Base-by-base conservation (phyloP, 164 flowering plant genomes). In the Magnolia kwangsiensis region DNA sequence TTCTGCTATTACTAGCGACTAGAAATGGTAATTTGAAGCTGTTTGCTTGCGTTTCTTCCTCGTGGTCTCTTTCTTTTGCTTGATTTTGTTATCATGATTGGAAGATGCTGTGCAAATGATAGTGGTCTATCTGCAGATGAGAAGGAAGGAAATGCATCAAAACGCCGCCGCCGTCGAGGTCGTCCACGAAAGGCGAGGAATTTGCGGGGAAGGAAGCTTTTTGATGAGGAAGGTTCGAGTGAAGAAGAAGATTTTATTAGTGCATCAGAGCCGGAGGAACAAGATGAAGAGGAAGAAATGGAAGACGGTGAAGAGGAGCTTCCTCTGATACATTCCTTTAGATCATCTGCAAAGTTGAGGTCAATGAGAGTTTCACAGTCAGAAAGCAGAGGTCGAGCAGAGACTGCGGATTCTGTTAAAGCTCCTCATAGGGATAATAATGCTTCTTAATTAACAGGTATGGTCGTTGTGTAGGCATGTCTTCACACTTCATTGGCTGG, bases 211-310 rank as follows among this genome's bases (percentile, higher is more conserved):
- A 96, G 89, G 86, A 92, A 89, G 77, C 92, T 96, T 27, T 96
- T 96, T 85, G 96, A 93, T 74, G 98, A 81, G 79, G 88, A 89
- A 21, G 85, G 83, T 81, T 88, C 97, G 67, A 89, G 96, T 78
- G 98, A 89, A 76, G 98, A 93, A 27, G 96, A 95, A 75, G 97
- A 91, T 61, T 84, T 91, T 66, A 92, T 92, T 55, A 90, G 95
- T 80, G 88, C 75, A 50, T 92, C 98, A 69, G 99, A 96, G 72
- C 91, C 86, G 78, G 92, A 91, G 72, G 90, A 80, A 55, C 88
- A 83, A 24, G 91, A 80, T 37, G 90, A 86, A 64, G 88, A 85
- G 68, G 85, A 83, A 67, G 82, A 89, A 65, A 85, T 83, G 8
- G 89, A 86, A 0, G 91, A 88, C 7, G 90, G 88, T 14, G 94